These are phyloP conservation scores for Phylloporus rhodoxanthus DNA, from an alignment of 768 basidiomycete genomes.

Conservation along the genomic window DNA sequence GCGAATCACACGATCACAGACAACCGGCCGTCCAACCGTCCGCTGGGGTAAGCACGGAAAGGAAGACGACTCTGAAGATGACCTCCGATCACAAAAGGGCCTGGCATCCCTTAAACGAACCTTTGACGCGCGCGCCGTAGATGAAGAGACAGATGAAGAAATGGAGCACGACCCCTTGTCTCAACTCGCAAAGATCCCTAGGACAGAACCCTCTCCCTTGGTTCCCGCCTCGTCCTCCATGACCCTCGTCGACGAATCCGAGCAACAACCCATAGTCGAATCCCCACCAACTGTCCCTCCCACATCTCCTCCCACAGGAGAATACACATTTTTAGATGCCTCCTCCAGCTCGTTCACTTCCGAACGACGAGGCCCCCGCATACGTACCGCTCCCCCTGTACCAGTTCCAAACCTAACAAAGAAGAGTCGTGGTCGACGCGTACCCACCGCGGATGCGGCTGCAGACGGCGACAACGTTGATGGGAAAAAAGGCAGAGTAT, in stretches of 20 bases:
- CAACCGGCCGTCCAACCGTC: slow-evolving; percentile 29
- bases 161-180: slow-evolving; percentile 13
- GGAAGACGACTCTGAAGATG: slow-evolving; percentile 27
- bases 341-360: slow-evolving; percentile 33
- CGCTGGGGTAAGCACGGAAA: slow-evolving; percentile 31
- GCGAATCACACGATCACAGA: slow-evolving; percentile 32
- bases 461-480: slow-evolving; percentile 23
- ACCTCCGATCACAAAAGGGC: slow-evolving; percentile 14
- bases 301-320: slow-evolving; percentile 27
- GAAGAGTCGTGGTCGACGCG: slow-evolving; percentile 72
- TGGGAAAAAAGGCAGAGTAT: slow-evolving; percentile 35
- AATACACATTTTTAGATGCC: slow-evolving; percentile 32
- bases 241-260: slow-evolving; percentile 25
- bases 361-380: slow-evolving; percentile 43
- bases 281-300: slow-evolving; percentile 5
- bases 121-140: slow-evolving; percentile 32
- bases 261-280: slow-evolving; percentile 10
- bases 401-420: slow-evolving; percentile 76
- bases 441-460: slow-evolving; percentile 45
- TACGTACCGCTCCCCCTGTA: slow-evolving; percentile 54
- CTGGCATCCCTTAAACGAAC: slow-evolving; percentile 27
- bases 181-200: slow-evolving; percentile 28
- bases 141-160: slow-evolving; percentile 32
- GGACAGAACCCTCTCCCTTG: slow-evolving; percentile 22
- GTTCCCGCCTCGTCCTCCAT: slow-evolving; percentile 25